Conservation (phyloP, 441 rosid species). For the Populus hybrid region DNA sequence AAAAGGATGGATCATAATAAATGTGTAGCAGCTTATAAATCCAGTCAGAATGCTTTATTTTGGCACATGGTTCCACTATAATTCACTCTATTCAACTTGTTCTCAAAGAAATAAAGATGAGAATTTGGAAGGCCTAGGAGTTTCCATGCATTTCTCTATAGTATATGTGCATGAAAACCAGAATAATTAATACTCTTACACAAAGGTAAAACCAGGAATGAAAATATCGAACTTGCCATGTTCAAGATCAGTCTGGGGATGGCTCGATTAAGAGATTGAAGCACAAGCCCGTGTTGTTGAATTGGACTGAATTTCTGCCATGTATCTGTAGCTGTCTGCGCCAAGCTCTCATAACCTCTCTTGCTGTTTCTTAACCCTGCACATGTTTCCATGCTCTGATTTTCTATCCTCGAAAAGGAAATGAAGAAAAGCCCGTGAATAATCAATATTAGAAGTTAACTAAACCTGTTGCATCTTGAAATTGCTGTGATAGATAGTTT, state of each 20-base stretch:
- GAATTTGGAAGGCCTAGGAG: background rate
- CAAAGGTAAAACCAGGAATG: background rate
- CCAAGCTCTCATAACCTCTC: conserved; percentile 69
- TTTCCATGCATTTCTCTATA: background rate
- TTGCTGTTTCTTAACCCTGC: conserved; percentile 53
- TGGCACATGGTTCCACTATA: background rate
- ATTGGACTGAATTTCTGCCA: conserved; percentile 39
- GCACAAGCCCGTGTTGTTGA: conserved; percentile 63
- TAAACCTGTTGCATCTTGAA: conserved; percentile 67
- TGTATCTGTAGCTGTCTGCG: conserved; percentile 58
- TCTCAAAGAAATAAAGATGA: background rate
- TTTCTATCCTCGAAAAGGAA: background rate
- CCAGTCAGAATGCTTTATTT: background rate
- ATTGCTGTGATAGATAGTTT: conserved; percentile 50
- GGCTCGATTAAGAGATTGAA: conserved; percentile 58
- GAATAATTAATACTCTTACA: too few species aligned
- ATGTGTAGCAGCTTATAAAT: background rate
- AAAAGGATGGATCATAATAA: background rate
- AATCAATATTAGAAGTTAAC: background rate
- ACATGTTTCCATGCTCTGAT: background rate
- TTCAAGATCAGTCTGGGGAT: conserved; percentile 53
- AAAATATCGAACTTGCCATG: conserved; percentile 41
- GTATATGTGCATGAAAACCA: background rate
- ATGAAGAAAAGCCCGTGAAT: background rate
- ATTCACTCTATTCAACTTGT: background rate